Percentiles rank a stretch among this genome's conserved stretches.
These are phyloP conservation scores for Mucor piriformis DNA, from an alignment of 371 early-diverging fungal species.

Conservation along the genomic window DNA sequence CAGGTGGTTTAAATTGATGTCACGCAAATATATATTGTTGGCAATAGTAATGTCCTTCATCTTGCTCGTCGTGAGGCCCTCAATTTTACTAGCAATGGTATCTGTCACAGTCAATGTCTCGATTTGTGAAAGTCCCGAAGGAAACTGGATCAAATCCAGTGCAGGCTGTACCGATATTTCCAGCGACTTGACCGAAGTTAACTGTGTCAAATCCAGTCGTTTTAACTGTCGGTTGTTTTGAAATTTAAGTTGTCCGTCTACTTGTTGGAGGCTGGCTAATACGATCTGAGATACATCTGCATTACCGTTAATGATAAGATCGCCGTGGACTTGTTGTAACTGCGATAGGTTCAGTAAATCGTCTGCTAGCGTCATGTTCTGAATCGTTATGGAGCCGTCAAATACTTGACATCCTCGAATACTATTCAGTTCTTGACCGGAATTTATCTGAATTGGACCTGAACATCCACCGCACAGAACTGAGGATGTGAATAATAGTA, in stretches of 20 bases:
- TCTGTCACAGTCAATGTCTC: conserved; percentile 44
- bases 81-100: conserved; percentile 45
- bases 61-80: conserved; percentile 42
- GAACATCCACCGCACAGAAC: background rate
- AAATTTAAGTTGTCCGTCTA: conserved; percentile 44
- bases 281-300: conserved; percentile 24
- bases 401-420: conserved; percentile 41
- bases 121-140: conserved; percentile 41
- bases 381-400: conserved; percentile 45
- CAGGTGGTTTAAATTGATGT: conserved; percentile 37
- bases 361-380: conserved; percentile 6
- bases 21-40: conserved; percentile 54
- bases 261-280: conserved; percentile 29
- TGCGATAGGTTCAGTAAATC: conserved; percentile 19
- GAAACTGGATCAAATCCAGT: conserved; percentile 37
- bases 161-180: conserved; percentile 50
- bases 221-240: conserved; percentile 51
- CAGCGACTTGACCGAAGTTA: conserved; percentile 39
- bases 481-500: background rate
- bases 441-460: background rate
- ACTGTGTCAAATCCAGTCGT: conserved; percentile 31
- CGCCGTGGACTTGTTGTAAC: conserved; percentile 27
- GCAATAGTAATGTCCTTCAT: conserved; percentile 41
- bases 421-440: conserved; percentile 35
- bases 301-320: conserved; percentile 37